Evolutionary conservation across 495 filamentous ascomycete species (phyloP).

Genomic region (Amniculicola lignicola): DNA sequence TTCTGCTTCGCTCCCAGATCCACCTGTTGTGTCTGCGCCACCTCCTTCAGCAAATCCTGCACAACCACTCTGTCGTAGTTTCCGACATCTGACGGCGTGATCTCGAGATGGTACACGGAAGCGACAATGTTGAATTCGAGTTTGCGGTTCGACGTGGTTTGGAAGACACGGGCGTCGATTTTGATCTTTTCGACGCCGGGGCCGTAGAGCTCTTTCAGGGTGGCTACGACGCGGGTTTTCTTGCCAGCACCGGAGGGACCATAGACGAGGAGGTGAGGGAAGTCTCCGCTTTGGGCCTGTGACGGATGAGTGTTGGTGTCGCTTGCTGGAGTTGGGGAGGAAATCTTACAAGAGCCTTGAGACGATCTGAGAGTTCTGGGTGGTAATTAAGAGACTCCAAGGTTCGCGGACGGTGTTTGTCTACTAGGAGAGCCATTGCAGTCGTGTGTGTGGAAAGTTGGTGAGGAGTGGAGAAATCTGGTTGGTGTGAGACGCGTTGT

Average conservation of each 20-base stretch:
- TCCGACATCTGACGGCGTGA: conserved; percentile 96
- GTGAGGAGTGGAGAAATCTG: neutral
- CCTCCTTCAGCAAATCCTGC: conserved; percentile 94
- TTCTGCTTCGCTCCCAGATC: conserved; percentile 81
- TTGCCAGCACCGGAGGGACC: conserved; percentile 95
- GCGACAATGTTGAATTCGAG: conserved; percentile 98
- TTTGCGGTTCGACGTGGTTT: conserved; percentile 91
- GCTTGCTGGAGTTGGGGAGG: neutral
- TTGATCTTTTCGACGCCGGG: conserved; percentile 96
- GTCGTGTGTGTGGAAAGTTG: neutral
- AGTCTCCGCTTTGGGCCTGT: conserved; percentile 92
- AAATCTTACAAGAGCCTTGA: conserved; percentile 74
- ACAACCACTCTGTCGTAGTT: conserved; percentile 93
- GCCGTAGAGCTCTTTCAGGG: conserved; percentile 86
- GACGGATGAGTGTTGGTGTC: neutral
- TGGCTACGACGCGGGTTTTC: conserved; percentile 94
- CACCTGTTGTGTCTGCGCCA: conserved; percentile 97
- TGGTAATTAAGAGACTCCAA: conserved; percentile 88
- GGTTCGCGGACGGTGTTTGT: conserved; percentile 87
- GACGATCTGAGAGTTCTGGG: conserved; percentile 77
- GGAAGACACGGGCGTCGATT: conserved; percentile 92
- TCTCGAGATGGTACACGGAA: conserved; percentile 94
- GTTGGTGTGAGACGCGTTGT: conserved; percentile 7
- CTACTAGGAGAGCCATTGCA: conserved; percentile 79
- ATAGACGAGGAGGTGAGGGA: conserved; percentile 94